Evolutionary conservation across 108 stramenopile genomes (phyloP).

Genomic region (Conticribra guillardii): DNA sequence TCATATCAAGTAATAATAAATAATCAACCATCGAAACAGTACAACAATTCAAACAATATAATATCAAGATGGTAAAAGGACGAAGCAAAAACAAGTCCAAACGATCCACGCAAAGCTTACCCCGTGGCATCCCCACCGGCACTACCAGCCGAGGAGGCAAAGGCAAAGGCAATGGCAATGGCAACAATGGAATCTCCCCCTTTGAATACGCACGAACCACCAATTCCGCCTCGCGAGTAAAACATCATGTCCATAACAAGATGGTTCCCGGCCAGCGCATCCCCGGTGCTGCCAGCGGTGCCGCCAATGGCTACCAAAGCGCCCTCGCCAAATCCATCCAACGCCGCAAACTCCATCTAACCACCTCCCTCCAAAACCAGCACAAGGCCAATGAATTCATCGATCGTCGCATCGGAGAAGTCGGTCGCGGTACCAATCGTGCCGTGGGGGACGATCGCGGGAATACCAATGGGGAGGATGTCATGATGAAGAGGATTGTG

Average conservation of each 20-base stretch:
- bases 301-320: not conserved
- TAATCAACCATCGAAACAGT: too few species aligned
- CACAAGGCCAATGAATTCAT: constrained; percentile 69
- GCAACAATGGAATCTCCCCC: constrained; percentile 58
- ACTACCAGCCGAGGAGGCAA: constrained; percentile 2
- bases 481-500: constrained; percentile 82
- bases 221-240: constrained; percentile 56
- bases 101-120: constrained; percentile 63
- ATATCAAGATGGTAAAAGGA: constrained; percentile 59
- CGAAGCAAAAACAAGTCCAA: constrained; percentile 67
- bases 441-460: constrained; percentile 16
- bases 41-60: constrained; percentile 3
- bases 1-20: too few species aligned
- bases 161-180: constrained; percentile 5
- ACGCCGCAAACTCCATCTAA: constrained; percentile 17
- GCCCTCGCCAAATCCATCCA: constrained; percentile 24
- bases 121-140: constrained; percentile 70
- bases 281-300: not conserved
- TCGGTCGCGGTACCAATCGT: constrained; percentile 12
- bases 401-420: constrained; percentile 85
- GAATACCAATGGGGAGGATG: constrained; percentile 55
- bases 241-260: constrained; percentile 79
- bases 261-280: constrained; percentile 7
- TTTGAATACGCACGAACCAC: constrained; percentile 69
- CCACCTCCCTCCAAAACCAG: not conserved